Base-by-base conservation (phyloP, 257 asterid genomes). In the Solanum etuberosum region DNA sequence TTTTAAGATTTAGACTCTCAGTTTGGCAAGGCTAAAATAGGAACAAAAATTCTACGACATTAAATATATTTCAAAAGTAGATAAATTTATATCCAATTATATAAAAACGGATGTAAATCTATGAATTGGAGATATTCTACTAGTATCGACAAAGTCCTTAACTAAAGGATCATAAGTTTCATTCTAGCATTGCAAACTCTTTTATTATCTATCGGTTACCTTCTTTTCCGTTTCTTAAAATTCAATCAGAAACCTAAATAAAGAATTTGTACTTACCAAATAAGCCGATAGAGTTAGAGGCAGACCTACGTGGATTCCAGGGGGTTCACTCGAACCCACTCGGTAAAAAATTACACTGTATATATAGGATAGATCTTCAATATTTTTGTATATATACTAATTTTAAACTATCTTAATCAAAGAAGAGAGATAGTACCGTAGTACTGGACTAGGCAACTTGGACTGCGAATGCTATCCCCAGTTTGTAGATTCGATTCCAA, bases 401-500 rank as follows among this genome's bases (percentile, higher is more conserved):
- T 48, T 48, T 48, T 48, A 15, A 48, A 15, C 3, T 48, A 15
- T 3, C 21, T 48, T 48, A 48, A 48, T 15, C 21, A 5, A 48
- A 48, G 3, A 15, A 48, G 8, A 15, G 57, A 48, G 2, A 48
- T 15, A 5, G 57, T 48, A 2, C 2, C 3, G 7, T 48, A 48
- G 8, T 48, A 2, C 57, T 48, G 0, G 7, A 48, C 3, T 48
- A 3, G 2, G 57, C 1, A 48, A 15, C 21, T 48, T 48, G 57
- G 2, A 48, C 0, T 48, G 57, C 21, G 1, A 15, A 48, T 48
- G 7, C 57, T 1, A 48, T 48, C 21, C 57, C 3, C 8, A 15
- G 0, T 48, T 48, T 48, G 7, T 2, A 15, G 0, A 48, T 48
- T 48, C 0, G 1, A 48, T 48, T 48, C 20, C 8, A 1, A 0